A percentile compares a stretch with the other conserved stretches of the same genome.
phyloP scores from a whole-genome alignment of 1,139 yeast genomes.

The Pichia sp. region DNA sequence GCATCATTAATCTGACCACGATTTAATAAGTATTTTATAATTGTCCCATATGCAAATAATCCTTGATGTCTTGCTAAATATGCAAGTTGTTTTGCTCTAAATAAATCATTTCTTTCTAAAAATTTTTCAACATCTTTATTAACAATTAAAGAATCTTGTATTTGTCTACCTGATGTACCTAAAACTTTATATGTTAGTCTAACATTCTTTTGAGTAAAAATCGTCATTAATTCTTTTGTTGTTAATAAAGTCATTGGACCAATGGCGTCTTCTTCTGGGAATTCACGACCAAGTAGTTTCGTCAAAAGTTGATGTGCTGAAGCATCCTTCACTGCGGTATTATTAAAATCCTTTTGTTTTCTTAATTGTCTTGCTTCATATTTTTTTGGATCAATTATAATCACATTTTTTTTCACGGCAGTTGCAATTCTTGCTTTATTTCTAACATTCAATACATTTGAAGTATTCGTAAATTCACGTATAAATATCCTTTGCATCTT shows the following conservation, averaged over 20 bases:
- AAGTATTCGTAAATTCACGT: conserved; percentile 5
- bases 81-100: conserved; percentile 49
- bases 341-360: conserved; percentile 18
- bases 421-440: conserved; percentile 12
- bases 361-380: conserved; percentile 16
- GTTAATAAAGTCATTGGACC: conserved; percentile 27
- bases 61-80: conserved; percentile 46
- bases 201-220: conserved; percentile 35
- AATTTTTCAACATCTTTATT: conserved; percentile 47
- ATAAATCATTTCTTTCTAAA: conserved; percentile 40
- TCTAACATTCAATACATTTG: not conserved
- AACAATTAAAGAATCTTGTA: conserved; percentile 51
- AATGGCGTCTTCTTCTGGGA: conserved; percentile 17
- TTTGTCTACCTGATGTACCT: conserved; percentile 51
- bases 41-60: conserved; percentile 54
- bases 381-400: conserved; percentile 19
- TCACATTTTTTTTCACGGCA: conserved; percentile 20
- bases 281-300: conserved; percentile 17
- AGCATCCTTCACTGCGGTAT: conserved; percentile 21
- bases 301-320: conserved; percentile 25
- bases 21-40: conserved; percentile 44
- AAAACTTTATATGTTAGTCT: conserved; percentile 44
- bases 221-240: conserved; percentile 24
- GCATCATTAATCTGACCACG: conserved; percentile 40
- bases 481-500: not conserved